A percentile compares a stretch with the other conserved stretches of the same genome.
phyloP scores from a whole-genome alignment of 176 grass and related monocot species.

The Olyra latifolia region DNA sequence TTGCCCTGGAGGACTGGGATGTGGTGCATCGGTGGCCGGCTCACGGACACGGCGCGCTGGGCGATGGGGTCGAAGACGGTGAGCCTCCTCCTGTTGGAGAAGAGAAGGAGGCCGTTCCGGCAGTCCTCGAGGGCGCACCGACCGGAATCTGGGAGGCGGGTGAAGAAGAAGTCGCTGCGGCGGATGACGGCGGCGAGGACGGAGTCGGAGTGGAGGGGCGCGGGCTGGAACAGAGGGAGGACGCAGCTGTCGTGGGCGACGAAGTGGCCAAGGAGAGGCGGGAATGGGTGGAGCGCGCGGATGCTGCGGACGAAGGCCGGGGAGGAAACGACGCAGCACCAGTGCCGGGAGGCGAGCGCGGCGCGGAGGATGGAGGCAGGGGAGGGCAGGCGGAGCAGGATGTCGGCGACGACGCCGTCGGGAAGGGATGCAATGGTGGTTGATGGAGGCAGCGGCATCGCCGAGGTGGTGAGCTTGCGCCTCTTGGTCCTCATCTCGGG shows the following conservation, averaged over 20 bases:
- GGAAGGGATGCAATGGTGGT: slow-evolving; percentile 1
- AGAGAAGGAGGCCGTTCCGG: background rate
- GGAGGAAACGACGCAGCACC: background rate
- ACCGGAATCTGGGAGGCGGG: background rate
- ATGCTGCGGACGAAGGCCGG: background rate
- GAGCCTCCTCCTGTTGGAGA: slow-evolving; percentile 1
- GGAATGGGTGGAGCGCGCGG: background rate
- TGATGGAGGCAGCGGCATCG: background rate
- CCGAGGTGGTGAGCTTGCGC: background rate
- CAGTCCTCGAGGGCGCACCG: background rate
- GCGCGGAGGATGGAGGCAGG: background rate
- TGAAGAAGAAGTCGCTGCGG: slow-evolving; percentile 6
- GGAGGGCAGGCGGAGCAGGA: slow-evolving; percentile 7
- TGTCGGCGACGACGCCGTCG: background rate
- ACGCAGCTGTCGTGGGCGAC: background rate
- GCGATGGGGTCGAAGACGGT: background rate
- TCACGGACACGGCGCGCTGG: background rate
- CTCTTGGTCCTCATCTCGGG: background rate
- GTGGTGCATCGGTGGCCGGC: background rate
- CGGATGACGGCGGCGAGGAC: slow-evolving; percentile 1
- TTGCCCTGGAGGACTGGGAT: background rate
- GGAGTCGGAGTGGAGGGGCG: background rate
- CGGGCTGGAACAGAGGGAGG: background rate
- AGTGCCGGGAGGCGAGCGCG: background rate
- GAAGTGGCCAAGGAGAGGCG: background rate